These are phyloP conservation scores for Hyphodiscus sp. DNA, from an alignment of 2,329 filamentous ascomycete species.

Conservation along the genomic window DNA sequence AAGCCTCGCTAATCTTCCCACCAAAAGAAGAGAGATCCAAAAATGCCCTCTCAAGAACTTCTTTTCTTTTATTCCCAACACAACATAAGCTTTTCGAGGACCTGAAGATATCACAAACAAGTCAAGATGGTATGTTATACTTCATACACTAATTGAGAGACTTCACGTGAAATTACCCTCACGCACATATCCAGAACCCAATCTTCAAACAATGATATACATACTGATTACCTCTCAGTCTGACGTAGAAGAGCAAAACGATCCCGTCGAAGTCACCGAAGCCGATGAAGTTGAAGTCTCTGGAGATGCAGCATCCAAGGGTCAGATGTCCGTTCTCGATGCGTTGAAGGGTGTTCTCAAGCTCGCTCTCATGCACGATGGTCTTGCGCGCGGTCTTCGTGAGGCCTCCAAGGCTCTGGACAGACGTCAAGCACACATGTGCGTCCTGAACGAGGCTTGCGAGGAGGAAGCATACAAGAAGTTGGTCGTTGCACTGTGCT, in stretches of 20 bases:
- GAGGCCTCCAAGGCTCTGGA: constrained; percentile 99
- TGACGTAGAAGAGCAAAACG: constrained; percentile 99
- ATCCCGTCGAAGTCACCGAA: constrained; percentile 72
- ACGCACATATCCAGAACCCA: no score
- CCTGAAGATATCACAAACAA: constrained; percentile 24
- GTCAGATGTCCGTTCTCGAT: constrained; percentile 96
- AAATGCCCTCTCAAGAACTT: no score
- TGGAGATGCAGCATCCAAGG: constrained; percentile 78
- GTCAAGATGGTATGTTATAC: constrained; percentile 22
- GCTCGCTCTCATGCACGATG: constrained; percentile 98
- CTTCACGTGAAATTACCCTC: no score
- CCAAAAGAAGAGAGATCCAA: no score
- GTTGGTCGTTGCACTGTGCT: constrained; percentile 96
- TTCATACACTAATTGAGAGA: neutral
- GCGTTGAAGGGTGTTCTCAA: constrained; percentile 98
- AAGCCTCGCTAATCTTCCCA: neutral
- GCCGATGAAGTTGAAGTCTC: constrained; percentile 90
- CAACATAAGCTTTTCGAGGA: constrained; percentile 26
- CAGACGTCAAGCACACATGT: constrained; percentile 98
- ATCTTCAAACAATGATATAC: neutral
- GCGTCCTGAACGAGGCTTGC: constrained; percentile 98
- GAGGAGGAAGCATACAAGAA: constrained; percentile 99
- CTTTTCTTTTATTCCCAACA: neutral
- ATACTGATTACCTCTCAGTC: constrained; percentile 51
- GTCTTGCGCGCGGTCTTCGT: constrained; percentile 94